phyloP scores from a whole-genome alignment of 2,329 filamentous ascomycete genomes.

The Apiospora marii region DNA sequence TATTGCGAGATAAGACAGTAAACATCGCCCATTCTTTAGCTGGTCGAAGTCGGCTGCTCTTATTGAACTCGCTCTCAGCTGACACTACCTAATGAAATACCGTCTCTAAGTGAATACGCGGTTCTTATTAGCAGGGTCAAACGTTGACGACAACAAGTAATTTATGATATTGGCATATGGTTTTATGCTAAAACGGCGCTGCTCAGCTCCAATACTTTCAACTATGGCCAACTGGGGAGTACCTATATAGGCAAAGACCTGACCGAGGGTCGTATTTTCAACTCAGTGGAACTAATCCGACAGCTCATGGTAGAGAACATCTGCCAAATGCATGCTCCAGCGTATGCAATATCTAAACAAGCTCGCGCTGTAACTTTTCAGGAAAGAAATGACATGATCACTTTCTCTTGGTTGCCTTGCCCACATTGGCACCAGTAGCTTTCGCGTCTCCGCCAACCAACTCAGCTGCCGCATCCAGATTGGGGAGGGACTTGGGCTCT shows the following conservation, averaged over 20 bases:
- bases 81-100: too few species aligned
- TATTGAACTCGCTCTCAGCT: too few species aligned
- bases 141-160: too few species aligned
- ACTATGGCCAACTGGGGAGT: background rate
- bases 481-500: constrained; percentile 47
- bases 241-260: background rate
- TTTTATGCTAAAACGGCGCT: background rate
- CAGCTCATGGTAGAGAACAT: background rate
- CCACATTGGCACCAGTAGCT: constrained; percentile 58
- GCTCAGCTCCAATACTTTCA: background rate
- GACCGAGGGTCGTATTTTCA: background rate
- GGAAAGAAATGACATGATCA: constrained; percentile 34
- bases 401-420: constrained; percentile 58
- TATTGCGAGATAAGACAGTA: too few species aligned
- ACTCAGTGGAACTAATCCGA: background rate
- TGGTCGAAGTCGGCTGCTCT: too few species aligned
- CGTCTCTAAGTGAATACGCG: too few species aligned
- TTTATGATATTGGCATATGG: background rate
- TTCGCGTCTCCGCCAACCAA: constrained; percentile 50
- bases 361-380: background rate
- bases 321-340: background rate
- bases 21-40: too few species aligned
- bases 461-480: constrained; percentile 35
- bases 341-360: background rate
- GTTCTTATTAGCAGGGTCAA: too few species aligned